These are phyloP conservation scores for Lasiodiplodia gonubiensis DNA, from an alignment of 2,329 filamentous ascomycete species.

Conservation along the genomic window DNA sequence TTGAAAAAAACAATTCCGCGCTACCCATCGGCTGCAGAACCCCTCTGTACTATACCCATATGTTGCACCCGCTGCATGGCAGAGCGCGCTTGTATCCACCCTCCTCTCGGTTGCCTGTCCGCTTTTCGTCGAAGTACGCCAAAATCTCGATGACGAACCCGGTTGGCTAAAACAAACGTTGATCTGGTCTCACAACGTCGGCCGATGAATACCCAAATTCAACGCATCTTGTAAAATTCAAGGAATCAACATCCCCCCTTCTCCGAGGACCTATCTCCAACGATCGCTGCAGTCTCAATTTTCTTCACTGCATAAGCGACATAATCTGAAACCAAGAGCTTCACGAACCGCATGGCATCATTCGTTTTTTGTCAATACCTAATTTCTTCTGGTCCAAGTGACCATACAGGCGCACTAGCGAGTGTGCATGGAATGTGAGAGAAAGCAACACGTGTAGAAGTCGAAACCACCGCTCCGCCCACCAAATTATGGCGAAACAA, in stretches of 20 bases:
- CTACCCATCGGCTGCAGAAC: too few relatives aligned
- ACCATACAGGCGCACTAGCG: neutral
- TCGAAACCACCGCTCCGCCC: neutral
- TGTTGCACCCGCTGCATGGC: slow-evolving; percentile 8
- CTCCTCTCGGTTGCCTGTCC: neutral
- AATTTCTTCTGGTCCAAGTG: neutral
- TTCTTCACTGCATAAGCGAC: neutral
- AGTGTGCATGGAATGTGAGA: neutral
- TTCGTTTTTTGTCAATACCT: neutral
- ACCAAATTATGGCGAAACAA: neutral
- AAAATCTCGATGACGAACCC: neutral
- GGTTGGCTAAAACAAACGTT: neutral
- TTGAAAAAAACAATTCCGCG: too few relatives aligned
- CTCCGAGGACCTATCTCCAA: neutral
- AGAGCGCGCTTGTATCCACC: neutral
- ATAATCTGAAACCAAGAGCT: neutral
- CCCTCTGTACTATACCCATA: neutral
- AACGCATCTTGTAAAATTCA: neutral
- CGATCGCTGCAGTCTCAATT: neutral
- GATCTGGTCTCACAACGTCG: neutral
- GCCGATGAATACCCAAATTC: neutral
- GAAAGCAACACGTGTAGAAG: neutral
- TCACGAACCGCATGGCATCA: neutral
- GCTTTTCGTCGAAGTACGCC: neutral
- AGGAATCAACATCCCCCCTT: neutral